Base-by-base conservation (phyloP, 2,329 filamentous ascomycete genomes). In the Pestalotiopsis sp. region DNA sequence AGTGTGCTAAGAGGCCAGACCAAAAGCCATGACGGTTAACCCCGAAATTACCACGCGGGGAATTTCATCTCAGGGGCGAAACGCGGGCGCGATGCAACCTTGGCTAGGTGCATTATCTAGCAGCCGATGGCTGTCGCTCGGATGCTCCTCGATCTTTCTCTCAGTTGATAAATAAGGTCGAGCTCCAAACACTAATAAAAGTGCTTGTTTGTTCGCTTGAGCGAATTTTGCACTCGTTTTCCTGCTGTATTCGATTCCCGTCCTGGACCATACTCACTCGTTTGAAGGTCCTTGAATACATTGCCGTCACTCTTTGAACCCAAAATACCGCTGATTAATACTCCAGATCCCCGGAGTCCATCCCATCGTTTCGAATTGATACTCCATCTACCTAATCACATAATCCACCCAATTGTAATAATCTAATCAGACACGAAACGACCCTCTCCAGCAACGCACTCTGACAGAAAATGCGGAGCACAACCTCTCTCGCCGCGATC, bases 401-500 rank as follows among this genome's bases (percentile, higher is more conserved):
- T 52, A 52, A 52, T 52, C 45, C 45, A 52, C 57, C 14, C 23
- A 27, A 36, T 59, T 27, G 57, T 27, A 59, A 25, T 59, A 27
- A 27, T 38, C 27, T 39, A 61, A 41, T 61, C n/a, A 23, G 13
- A 61, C 59, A n/a, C 17, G 20, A 52, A n/a, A n/a, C 59, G 20
- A 38, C 4, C 12, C 59, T 39, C 27, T 9, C 55, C 5, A 39
- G 27, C 9, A n/a, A 36, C n/a, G 4, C 27, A 20, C 12, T 20
- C 4, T 73, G 74, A 61, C 13, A 61, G 76, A 78, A 65, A 64
- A 75, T 78, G 75, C 67, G 68, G 49, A 64, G 64, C 39, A 67
- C 73, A 27, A 64, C 49, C 25, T 73, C 74, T 57, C 27, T 72
- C 17, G 68, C 72, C 6, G 73, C 72, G 20, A 66, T 72, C 27